Conservation (phyloP, 108 stramenopile species). For the Pseudonitzschia delicatissima region DNA sequence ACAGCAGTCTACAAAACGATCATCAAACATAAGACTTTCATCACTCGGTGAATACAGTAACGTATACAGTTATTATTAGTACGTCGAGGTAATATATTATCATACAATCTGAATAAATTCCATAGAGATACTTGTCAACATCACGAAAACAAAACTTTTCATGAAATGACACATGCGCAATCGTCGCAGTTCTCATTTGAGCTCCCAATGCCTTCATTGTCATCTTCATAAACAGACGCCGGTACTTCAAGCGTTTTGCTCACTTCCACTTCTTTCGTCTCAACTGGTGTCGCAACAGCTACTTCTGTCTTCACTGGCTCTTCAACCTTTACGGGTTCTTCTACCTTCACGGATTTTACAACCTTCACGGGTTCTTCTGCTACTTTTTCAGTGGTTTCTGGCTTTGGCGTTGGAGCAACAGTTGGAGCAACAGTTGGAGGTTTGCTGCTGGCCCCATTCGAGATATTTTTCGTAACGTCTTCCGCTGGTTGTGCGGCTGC, state of each 20-base stretch:
- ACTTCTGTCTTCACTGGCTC: not conserved
- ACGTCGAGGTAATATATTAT: no score
- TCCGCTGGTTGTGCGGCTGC: not conserved
- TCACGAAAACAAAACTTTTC: not conserved
- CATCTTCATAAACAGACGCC: constrained; percentile 9
- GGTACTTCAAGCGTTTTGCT: not conserved
- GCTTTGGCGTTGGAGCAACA: not conserved
- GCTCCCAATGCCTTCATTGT: constrained; percentile 1
- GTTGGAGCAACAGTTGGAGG: not conserved
- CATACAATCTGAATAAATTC: no score
- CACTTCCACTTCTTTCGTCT: not conserved
- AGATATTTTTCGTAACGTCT: not conserved
- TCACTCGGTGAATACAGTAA: no score
- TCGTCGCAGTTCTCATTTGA: constrained; percentile 8
- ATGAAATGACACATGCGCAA: constrained; percentile 14
- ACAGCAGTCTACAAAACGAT: no score
- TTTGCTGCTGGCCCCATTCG: not conserved
- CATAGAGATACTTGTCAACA: no score
- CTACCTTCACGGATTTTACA: not conserved
- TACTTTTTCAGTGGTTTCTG: not conserved
- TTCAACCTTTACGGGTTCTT: not conserved
- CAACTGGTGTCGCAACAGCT: not conserved
- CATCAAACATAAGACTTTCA: no score
- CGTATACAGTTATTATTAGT: no score
- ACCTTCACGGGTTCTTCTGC: not conserved